Base-by-base conservation (phyloP, 495 filamentous ascomycete genomes). In the Astrothelium macrocarpum region DNA sequence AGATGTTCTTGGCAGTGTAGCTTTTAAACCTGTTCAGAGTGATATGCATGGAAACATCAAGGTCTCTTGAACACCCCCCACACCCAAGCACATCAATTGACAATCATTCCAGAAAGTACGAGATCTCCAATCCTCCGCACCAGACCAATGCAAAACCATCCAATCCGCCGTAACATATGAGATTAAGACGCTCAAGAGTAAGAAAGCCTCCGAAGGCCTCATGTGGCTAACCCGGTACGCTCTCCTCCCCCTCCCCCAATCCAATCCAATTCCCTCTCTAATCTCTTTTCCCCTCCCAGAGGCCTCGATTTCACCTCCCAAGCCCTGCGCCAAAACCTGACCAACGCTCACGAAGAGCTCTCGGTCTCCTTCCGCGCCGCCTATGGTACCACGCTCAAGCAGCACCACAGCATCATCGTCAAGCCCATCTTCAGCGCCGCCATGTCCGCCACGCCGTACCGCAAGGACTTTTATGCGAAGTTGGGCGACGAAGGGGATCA, bases 21-120 rank as follows among this genome's bases (percentile, higher is more conserved):
- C 91, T 64, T 96, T 97, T 78, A 81, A 76, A 4, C 85, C 87
- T 29, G 93, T 98, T 64, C 96, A 97, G 81, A 87, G 76, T 65
- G 94, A 98, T 75, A 87, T 98, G 80, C 68, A 84, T 10, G 90
- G 90, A 71, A 98, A 98, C 73, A 84, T 98, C 74, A 90, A 91
- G 84, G 93, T 97, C 72, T 62, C 75, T 9, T 49, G 16, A 25
- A 42, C 26, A 53, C 53, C 31, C 31, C 2, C 10, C 43, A 39
- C 39, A 28, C 5, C 0, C n/a, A 7, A 36, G 23, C 31, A 59
- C 14, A 42, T 31, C 4, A 45, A 18, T 29, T 42, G 5, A 32
- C 18, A 34, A 28, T 32, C 0, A 59, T 12, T 7, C 2, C 67
- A 96, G 93, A 98, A 98, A 92, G 82, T 97, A 72, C 85, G 89